These are phyloP conservation scores for Cercospora nicotianae DNA, from an alignment of 2,329 filamentous ascomycete genomes.

Conservation along the genomic window DNA sequence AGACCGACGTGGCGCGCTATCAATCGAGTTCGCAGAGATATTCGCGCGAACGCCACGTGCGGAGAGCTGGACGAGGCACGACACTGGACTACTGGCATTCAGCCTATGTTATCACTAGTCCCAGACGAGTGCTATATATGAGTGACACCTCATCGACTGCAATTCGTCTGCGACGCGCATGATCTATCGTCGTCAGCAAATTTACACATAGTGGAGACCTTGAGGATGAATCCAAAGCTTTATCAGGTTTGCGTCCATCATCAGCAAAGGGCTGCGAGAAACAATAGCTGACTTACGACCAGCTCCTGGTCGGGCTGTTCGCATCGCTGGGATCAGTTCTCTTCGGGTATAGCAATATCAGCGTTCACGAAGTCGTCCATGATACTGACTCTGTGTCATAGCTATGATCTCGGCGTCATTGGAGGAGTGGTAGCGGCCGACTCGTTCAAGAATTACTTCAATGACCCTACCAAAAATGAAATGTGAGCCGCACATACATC, in stretches of 20 bases:
- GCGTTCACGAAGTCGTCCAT: background rate
- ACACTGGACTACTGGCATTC: background rate
- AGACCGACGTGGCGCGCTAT: background rate
- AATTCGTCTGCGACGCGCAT: background rate
- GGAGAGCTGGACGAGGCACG: background rate
- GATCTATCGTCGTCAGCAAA: background rate
- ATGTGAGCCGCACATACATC: background rate
- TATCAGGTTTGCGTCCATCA: background rate
- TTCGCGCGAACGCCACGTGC: background rate
- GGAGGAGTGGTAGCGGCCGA: conserved; percentile 1
- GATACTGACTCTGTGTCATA: background rate
- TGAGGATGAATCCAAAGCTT: background rate
- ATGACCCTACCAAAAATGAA: background rate
- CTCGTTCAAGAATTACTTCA: background rate
- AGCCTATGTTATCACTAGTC: background rate
- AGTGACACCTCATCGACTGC: background rate
- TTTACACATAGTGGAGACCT: background rate
- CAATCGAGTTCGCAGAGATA: background rate
- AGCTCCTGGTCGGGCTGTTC: conserved; percentile 10
- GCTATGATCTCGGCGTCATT: conserved; percentile 10
- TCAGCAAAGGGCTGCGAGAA: background rate
- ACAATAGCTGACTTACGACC: background rate
- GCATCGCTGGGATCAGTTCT: conserved; percentile 8
- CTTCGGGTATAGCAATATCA: background rate
- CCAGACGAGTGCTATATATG: background rate